Base-by-base conservation (phyloP, 768 basidiomycete genomes). In the Leccinum variicolor region DNA sequence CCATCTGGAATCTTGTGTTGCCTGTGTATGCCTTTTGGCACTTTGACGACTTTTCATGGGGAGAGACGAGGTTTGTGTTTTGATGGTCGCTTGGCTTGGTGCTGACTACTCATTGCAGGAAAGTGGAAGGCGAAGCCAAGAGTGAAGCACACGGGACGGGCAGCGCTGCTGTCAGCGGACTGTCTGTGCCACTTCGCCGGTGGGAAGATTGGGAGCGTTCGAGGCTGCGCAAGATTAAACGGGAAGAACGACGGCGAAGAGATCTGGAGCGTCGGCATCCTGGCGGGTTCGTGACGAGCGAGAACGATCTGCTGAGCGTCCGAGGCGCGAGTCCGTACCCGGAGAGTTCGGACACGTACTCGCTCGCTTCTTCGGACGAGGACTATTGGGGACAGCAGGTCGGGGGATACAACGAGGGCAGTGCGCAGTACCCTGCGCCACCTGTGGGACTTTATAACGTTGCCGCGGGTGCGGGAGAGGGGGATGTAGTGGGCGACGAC, bases 131-230 rank as follows among this genome's bases (percentile, higher is more conserved):
- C 19, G 97, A 98, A 74, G 79, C 71, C 10, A 92, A 92, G 66
- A 85, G 78, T 31, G 82, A 86, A 61, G 90, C 84, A 3, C 95
- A 98, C 65, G 91, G 84, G 19, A 82, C 79, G 14, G 87, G 84
- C 14, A 81, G 80, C 17, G 80, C 79, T 25, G 74, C 75, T 6
- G 69, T 77, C 48, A 78, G 77, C 53, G 84, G 81, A 6, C 73
- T 79, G 45, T 84, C 82, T 0, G 84, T 98, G n/a, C 94, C 97
- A 0, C 75, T 98, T 69, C 85, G 96, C n/a, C 83, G 96, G 51
- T 99, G 97, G 97, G 97, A 98, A 74, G 96, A 99, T 65, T 99
- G 96, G 97, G 97, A 99, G 69, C 85, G 94, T 23, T 96, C 94
- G 25, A 82, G 97, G 46, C 79, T 98, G 49, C 88, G 96, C 52